Evolutionary conservation across 495 filamentous ascomycete species (phyloP).

Genomic region (Penicillium atrosanguineum): DNA sequence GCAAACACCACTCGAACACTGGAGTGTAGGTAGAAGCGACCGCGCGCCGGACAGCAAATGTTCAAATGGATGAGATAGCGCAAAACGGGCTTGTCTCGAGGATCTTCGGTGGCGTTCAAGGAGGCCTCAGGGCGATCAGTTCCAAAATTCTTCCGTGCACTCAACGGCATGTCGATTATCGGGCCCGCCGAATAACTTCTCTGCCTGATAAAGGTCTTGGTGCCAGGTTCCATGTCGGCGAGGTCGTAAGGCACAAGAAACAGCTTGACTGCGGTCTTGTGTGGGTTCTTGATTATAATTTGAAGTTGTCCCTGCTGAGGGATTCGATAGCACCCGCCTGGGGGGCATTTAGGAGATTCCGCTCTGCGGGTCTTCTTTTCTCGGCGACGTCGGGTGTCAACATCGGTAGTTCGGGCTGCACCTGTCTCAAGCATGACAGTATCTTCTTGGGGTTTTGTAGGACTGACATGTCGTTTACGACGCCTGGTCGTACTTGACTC

Average conservation of each 20-base stretch:
- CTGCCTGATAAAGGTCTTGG: constrained; percentile 95
- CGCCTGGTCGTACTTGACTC: constrained; percentile 41
- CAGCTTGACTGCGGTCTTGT: constrained; percentile 93
- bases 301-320: constrained; percentile 94
- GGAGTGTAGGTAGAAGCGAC: constrained; percentile 88
- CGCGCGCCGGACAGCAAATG: constrained; percentile 82
- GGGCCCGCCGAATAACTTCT: constrained; percentile 89
- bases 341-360: constrained; percentile 69
- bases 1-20: constrained; percentile 94
- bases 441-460: constrained; percentile 29
- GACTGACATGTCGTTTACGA: constrained; percentile 47
- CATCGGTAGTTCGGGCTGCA: constrained; percentile 11
- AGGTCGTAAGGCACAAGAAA: constrained; percentile 96
- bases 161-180: constrained; percentile 67
- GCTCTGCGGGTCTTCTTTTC: constrained; percentile 59
- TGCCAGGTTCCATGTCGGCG: constrained; percentile 89
- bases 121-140: constrained; percentile 43
- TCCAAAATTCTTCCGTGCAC: constrained; percentile 48
- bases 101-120: constrained; percentile 40
- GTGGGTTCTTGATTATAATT: constrained; percentile 94
- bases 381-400: constrained; percentile 30
- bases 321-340: constrained; percentile 89
- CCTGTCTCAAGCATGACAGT: constrained; percentile 8
- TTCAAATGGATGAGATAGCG: constrained; percentile 93
- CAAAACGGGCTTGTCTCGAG: constrained; percentile 71